Conservation (phyloP, 768 basidiomycete species). For the Suillus clintonianus region DNA sequence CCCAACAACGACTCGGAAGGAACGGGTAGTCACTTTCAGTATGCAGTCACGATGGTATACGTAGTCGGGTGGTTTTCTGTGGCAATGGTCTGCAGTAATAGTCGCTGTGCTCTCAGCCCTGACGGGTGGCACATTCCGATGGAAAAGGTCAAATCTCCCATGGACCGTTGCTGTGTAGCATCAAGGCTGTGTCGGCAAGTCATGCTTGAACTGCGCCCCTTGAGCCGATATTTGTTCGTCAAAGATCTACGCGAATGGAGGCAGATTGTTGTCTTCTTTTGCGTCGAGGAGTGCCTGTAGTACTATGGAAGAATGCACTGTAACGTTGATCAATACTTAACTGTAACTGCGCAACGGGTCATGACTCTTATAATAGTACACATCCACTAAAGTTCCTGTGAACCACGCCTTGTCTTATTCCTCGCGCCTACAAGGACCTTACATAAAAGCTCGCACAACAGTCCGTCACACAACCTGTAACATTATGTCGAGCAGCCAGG, state of each 20-base stretch:
- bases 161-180: not conserved
- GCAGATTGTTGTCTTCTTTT: not conserved
- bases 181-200: not conserved
- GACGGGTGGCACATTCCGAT: not conserved
- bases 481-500: conserved; percentile 30
- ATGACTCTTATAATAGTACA: conserved; percentile 3
- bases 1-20: not conserved
- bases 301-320: not conserved
- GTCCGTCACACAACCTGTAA: conserved; percentile 7
- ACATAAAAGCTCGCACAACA: conserved; percentile 15
- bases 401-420: not conserved
- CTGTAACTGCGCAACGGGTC: conserved; percentile 3
- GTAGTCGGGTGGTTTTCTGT: too few relatives aligned
- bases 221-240: not conserved
- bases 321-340: too few relatives aligned
- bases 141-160: not conserved
- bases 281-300: not conserved
- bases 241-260: not conserved
- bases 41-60: not conserved
- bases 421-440: conserved; percentile 7
- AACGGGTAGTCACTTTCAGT: not conserved
- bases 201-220: not conserved
- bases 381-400: conserved; percentile 2
- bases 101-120: not conserved
- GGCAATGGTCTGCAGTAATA: too few relatives aligned